Evolutionary conservation across 2,329 filamentous ascomycete species (phyloP).

Genomic region (Trichoderma atroviride): DNA sequence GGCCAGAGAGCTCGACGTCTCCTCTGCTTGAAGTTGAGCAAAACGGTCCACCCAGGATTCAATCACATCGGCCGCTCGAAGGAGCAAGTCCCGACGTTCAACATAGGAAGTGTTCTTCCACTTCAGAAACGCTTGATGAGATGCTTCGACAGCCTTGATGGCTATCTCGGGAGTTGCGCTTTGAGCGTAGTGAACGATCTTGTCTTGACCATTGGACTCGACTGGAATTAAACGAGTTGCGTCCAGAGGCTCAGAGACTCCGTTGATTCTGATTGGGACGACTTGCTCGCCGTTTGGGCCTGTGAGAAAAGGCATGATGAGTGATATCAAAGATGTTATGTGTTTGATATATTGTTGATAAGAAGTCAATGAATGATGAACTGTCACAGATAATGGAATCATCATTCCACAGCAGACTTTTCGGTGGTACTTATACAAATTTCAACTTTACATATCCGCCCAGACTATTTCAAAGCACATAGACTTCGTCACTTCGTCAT

Average conservation of each 20-base stretch:
- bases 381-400: background rate
- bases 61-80: slow-evolving; percentile 68
- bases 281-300: slow-evolving; percentile 23
- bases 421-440: background rate
- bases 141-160: slow-evolving; percentile 54
- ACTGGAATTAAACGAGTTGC: slow-evolving; percentile 10
- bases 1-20: slow-evolving; percentile 45
- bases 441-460: background rate
- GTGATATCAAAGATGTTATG: background rate
- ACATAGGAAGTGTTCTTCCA: slow-evolving; percentile 68
- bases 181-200: slow-evolving; percentile 20
- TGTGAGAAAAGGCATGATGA: slow-evolving; percentile 14
- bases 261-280: slow-evolving; percentile 18
- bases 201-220: background rate
- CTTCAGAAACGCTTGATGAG: slow-evolving; percentile 65
- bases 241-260: slow-evolving; percentile 6
- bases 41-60: slow-evolving; percentile 63
- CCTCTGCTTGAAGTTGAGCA: slow-evolving; percentile 58
- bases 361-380: background rate
- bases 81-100: slow-evolving; percentile 68
- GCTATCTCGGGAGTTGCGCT: slow-evolving; percentile 58
- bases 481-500: background rate
- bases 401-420: background rate
- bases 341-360: background rate
- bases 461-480: background rate